Conservation (phyloP, 164 flowering plant species). For the Magnolia kwangsiensis region DNA sequence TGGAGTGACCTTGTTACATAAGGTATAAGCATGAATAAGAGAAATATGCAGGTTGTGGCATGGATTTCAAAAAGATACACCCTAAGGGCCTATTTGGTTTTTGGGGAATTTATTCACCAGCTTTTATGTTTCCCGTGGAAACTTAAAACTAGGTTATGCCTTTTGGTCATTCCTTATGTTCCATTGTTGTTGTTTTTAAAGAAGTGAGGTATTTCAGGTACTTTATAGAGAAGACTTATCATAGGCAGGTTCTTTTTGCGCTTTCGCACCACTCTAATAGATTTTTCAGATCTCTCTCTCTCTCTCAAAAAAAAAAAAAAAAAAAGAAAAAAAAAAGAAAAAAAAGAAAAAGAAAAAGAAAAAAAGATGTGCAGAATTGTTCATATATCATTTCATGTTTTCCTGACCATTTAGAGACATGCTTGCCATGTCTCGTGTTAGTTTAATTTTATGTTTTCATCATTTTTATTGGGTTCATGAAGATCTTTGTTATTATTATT, state of each 20-base stretch:
- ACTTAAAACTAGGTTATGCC: background rate
- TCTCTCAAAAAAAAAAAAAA: too few species aligned
- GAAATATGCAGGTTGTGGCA: background rate
- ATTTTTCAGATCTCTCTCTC: too few species aligned
- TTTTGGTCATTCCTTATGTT: too few species aligned
- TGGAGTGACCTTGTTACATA: background rate
- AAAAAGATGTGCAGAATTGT: background rate
- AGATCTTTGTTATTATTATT: background rate
- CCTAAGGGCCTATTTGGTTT: background rate
- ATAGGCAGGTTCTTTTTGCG: too few species aligned
- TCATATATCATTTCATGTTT: too few species aligned
- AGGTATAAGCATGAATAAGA: background rate
- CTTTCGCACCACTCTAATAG: too few species aligned
- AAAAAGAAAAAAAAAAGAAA: too few species aligned
- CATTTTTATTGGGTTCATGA: background rate
- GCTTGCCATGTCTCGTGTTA: background rate
- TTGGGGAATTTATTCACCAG: background rate
- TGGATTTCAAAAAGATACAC: background rate
- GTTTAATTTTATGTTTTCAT: background rate
- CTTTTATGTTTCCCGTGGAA: background rate
- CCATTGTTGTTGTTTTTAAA: too few species aligned
- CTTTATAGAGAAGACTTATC: too few species aligned
- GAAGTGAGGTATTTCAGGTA: too few species aligned
- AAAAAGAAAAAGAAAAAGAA: too few species aligned
- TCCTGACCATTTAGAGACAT: background rate